phyloP scores from a whole-genome alignment of 495 filamentous ascomycete genomes.

The Delitschia confertaspora region DNA sequence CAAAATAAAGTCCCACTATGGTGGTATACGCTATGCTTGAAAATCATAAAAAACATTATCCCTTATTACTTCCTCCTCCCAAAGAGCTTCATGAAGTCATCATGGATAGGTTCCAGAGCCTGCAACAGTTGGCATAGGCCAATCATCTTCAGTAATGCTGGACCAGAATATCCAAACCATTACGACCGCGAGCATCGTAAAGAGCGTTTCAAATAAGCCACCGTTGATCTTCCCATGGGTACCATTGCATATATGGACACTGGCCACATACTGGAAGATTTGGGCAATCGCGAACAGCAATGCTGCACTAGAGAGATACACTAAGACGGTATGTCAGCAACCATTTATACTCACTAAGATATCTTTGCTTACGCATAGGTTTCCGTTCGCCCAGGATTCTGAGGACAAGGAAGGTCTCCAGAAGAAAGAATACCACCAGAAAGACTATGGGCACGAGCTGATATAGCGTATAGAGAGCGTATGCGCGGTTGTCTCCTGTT shows the following conservation, averaged over 20 bases:
- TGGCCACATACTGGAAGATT: conserved; percentile 91
- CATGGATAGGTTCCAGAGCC: conserved; percentile 40
- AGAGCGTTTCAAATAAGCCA: conserved; percentile 84
- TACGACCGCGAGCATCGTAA: conserved; percentile 74
- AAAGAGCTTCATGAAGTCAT: conserved; percentile 12
- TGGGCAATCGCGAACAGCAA: conserved; percentile 85
- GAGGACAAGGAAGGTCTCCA: conserved; percentile 76
- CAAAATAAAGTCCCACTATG: conserved; percentile 8
- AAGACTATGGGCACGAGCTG: conserved; percentile 86
- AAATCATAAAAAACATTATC: conserved; percentile 25
- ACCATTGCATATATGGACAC: conserved; percentile 76
- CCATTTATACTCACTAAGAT: conserved; percentile 22
- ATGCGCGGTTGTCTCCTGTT: conserved; percentile 48
- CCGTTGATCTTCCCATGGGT: conserved; percentile 83
- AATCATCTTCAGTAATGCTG: conserved; percentile 98
- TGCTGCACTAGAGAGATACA: conserved; percentile 65
- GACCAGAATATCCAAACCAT: conserved; percentile 94
- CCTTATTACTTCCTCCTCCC: conserved; percentile 2
- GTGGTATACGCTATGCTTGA: conserved; percentile 26
- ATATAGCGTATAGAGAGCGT: conserved; percentile 88
- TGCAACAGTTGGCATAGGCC: conserved; percentile 59
- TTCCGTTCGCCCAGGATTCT: conserved; percentile 73
- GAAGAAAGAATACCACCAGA: conserved; percentile 68
- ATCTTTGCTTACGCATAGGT: conserved; percentile 61
- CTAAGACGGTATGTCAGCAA: conserved; percentile 35